Evolutionary conservation across 768 basidiomycete genomes (phyloP).

Genomic region (Leccinum olivaceopallidum): DNA sequence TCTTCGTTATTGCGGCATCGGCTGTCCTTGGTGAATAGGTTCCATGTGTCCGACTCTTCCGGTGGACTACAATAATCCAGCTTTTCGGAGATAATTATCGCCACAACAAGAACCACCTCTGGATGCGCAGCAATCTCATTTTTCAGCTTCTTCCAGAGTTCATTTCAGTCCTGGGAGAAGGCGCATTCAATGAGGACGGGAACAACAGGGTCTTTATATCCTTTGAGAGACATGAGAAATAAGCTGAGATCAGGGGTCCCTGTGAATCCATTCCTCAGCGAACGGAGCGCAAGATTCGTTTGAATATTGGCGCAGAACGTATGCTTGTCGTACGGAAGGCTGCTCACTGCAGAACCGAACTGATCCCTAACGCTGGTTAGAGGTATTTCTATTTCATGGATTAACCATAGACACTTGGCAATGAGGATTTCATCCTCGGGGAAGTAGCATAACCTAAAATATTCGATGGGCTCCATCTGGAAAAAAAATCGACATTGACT

Average conservation of each 20-base stretch:
- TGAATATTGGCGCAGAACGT: neutral
- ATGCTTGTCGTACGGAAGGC: neutral
- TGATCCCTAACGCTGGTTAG: neutral
- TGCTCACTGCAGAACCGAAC: neutral
- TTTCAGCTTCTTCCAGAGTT: neutral
- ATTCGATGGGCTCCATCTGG: neutral
- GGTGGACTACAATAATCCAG: neutral
- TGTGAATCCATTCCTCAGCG: neutral
- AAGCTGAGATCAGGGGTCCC: neutral
- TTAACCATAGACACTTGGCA: neutral
- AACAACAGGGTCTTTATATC: neutral
- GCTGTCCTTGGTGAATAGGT: neutral
- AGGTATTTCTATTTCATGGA: neutral
- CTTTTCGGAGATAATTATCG: neutral
- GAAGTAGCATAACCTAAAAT: neutral
- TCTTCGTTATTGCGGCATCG: neutral
- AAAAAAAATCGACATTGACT: neutral
- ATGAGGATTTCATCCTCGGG: neutral
- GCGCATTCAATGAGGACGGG: neutral
- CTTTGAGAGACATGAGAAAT: neutral
- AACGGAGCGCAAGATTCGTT: neutral
- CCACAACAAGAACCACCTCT: neutral
- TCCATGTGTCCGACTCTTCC: neutral
- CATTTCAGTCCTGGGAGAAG: conserved; percentile 1
- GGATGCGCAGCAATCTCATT: neutral